phyloP scores from a whole-genome alignment of 352 stramenopile species.

The Pilasporangium apinafurcum region DNA sequence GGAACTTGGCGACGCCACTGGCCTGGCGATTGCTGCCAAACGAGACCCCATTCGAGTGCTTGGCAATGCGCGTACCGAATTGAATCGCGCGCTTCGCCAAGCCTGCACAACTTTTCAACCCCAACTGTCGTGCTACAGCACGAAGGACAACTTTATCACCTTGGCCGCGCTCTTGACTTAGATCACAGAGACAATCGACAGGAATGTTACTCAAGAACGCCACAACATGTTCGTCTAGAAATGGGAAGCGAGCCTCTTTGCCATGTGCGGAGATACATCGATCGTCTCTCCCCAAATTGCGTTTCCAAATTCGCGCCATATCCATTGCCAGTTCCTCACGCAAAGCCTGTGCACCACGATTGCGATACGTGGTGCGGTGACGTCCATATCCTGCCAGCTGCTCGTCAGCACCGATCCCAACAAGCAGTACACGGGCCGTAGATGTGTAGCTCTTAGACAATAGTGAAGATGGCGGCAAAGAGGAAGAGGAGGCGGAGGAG shows the following conservation, averaged over 20 bases:
- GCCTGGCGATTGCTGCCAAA: conserved; percentile 49
- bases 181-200: conserved; percentile 73
- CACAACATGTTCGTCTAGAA: conserved; percentile 92
- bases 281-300: conserved; percentile 96
- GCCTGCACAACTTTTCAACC: conserved; percentile 43
- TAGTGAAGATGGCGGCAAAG: background rate
- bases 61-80: conserved; percentile 90
- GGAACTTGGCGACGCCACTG: conserved; percentile 32
- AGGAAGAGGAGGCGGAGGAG: background rate
- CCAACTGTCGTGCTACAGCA: conserved; percentile 62
- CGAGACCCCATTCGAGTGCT: conserved; percentile 65
- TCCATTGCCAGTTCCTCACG: conserved; percentile 85
- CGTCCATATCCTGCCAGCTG: conserved; percentile 93
- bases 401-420: conserved; percentile 94
- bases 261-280: conserved; percentile 89
- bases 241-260: conserved; percentile 92
- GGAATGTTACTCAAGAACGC: conserved; percentile 59
- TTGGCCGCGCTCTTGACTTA: conserved; percentile 58
- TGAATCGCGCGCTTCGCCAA: conserved; percentile 94
- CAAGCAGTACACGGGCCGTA: conserved; percentile 71
- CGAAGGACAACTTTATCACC: conserved; percentile 92
- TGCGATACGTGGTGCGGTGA: conserved; percentile 85
- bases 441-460: conserved; percentile 24
- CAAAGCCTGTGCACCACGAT: conserved; percentile 48
- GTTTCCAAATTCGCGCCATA: conserved; percentile 89